Percentiles rank a stretch among this genome's conserved stretches.
phyloP scores from a whole-genome alignment of 345 rosid species.

The Streptanthus diversifolius region DNA sequence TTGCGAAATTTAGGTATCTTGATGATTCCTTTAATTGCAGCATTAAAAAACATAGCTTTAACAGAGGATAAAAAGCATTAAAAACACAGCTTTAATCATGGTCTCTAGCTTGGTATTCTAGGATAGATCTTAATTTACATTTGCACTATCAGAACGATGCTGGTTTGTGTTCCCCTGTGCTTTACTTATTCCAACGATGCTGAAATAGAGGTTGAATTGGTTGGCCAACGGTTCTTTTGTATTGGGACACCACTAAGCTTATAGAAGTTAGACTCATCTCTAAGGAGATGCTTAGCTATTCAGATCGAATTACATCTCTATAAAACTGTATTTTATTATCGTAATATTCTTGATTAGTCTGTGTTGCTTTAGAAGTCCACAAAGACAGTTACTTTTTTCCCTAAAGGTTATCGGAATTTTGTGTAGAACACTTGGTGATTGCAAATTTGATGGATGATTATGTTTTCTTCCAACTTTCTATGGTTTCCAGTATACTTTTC shows the following conservation, averaged over 20 bases:
- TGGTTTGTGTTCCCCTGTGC: conserved; percentile 20
- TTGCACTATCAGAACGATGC: neutral
- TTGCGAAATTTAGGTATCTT: neutral
- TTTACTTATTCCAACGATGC: neutral
- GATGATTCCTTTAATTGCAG: neutral
- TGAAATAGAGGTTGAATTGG: neutral
- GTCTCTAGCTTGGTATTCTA: neutral
- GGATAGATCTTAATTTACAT: conserved; percentile 11
- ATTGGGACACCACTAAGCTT: neutral
- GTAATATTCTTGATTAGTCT: conserved; percentile 4
- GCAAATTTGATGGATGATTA: neutral
- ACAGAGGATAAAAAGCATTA: neutral
- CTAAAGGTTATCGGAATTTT: neutral
- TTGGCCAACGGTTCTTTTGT: neutral
- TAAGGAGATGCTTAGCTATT: neutral
- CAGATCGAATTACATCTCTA: neutral
- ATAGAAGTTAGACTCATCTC: neutral
- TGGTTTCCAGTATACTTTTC: conserved; percentile 1
- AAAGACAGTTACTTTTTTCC: neutral
- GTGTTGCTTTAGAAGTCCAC: conserved; percentile 8
- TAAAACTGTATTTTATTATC: neutral
- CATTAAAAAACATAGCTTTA: neutral
- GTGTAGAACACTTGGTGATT: neutral
- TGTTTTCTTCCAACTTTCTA: conserved; percentile 14
- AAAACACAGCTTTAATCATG: neutral